Conservation (phyloP, 176 grass and related monocot genomes). For the Otatea glauca region DNA sequence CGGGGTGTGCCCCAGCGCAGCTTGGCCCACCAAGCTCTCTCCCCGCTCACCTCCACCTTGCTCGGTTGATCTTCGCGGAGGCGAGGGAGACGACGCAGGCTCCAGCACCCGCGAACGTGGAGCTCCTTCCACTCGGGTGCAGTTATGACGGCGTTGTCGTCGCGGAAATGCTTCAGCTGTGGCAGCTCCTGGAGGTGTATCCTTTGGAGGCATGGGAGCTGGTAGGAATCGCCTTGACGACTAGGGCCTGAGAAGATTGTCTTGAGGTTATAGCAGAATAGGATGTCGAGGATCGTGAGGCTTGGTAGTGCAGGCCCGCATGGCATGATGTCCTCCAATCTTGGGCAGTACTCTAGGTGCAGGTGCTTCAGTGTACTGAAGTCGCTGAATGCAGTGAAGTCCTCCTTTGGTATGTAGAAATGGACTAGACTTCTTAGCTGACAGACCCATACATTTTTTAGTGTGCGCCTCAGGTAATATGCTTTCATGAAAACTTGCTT, state of each 20-base stretch:
- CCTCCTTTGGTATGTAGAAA: neutral
- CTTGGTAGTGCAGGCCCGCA: accelerated
- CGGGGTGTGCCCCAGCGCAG: neutral
- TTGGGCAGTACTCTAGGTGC: slow-evolving; percentile 35
- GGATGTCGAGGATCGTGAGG: neutral
- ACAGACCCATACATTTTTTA: neutral
- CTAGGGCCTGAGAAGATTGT: neutral
- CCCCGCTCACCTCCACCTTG: neutral
- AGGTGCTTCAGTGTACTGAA: neutral
- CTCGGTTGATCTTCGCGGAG: neutral
- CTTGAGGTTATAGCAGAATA: slow-evolving; percentile 37
- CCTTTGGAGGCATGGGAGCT: neutral
- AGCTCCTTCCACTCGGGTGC: slow-evolving; percentile 3
- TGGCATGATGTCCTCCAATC: neutral
- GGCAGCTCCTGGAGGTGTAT: slow-evolving; percentile 31
- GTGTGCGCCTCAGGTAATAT: accelerated
- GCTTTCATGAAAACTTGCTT: accelerated
- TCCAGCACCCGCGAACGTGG: slow-evolving; percentile 2
- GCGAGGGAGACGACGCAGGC: neutral
- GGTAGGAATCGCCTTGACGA: accelerated
- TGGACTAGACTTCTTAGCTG: neutral
- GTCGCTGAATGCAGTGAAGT: no score
- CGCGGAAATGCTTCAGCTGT: neutral
- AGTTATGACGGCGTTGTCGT: neutral
- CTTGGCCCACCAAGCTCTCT: slow-evolving; percentile 20